These are phyloP conservation scores for Raphanus raphanistrum DNA, from an alignment of 345 rosid species.

Conservation along the genomic window DNA sequence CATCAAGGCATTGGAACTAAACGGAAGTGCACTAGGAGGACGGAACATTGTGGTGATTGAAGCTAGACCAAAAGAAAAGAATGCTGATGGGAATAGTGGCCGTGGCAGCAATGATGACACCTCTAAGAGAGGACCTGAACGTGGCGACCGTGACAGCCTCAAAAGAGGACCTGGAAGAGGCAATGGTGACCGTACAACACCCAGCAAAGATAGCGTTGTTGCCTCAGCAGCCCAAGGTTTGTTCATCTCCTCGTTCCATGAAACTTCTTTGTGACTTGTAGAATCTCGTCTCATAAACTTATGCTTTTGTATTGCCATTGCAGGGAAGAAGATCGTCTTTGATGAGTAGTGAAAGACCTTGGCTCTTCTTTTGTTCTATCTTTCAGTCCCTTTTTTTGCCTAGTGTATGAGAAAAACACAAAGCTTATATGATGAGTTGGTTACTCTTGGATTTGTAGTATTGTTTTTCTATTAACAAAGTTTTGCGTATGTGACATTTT, in stretches of 20 bases:
- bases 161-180: background rate
- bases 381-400: background rate
- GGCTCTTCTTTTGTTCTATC: background rate
- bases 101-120: background rate
- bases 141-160: background rate
- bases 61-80: conserved; percentile 53
- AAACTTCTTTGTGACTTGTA: background rate
- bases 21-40: conserved; percentile 52
- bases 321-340: conserved; percentile 46
- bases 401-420: background rate
- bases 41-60: conserved; percentile 50
- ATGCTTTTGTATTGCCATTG: conserved; percentile 12
- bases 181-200: conserved; percentile 27
- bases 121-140: background rate
- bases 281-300: background rate
- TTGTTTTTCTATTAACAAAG: background rate
- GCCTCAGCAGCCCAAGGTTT: conserved; percentile 31
- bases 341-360: conserved; percentile 19
- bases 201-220: conserved; percentile 44
- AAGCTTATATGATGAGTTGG: background rate
- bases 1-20: conserved; percentile 62
- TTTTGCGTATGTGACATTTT: background rate
- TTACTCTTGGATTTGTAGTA: background rate
- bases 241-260: background rate
- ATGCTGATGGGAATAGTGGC: conserved; percentile 16